Base-by-base conservation (phyloP, 2,329 filamentous ascomycete species). In the Macroventuria anomochaeta region DNA sequence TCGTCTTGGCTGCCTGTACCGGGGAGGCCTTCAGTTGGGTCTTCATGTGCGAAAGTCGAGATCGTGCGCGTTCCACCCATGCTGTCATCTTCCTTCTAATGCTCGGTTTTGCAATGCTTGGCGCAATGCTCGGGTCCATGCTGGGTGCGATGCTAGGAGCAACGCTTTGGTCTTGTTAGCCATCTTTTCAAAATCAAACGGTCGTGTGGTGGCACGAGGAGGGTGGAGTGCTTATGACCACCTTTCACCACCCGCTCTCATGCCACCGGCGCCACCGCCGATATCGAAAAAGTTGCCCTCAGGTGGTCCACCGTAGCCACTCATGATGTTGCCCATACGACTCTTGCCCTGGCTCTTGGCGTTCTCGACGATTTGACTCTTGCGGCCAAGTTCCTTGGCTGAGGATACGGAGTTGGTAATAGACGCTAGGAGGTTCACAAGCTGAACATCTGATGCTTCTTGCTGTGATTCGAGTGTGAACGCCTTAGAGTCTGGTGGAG, bases 381-480 rank as follows among this genome's bases (percentile, higher is more conserved):
- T 96, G 67, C 85, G 87, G 36, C 91, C 90, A 1, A 93, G 78
- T 40, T 91, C 87, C 47, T 88, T 85, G 20, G 89, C 86, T 28
- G 86, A 84, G 50, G 85, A 84, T 17, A 93, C 81, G 56, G 86
- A 89, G 58, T 89, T 84, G 59, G 93, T 87, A 25, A 97, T 82
- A 18, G 85, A 83, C 37, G 90, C 88, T 7, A 97, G 82, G 2
- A 97, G 79, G 4, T 85, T 84, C 42, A 96, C 83, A 2, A 97
- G 82, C 48, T 88, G 83, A 23, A 96, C 91, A 65, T 97, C 91
- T 67, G 96, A 95, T 56, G 87, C 82, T 76, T 96, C 90, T 46
- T 88, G 86, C 31, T 88, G 79, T 31, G 90, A 84, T 73, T 96
- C 89, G 28, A 83, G 80, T 23, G 86, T 80, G 68, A 93, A 90